phyloP scores from a whole-genome alignment of 805 yeast species.

The Candida suzukii region DNA sequence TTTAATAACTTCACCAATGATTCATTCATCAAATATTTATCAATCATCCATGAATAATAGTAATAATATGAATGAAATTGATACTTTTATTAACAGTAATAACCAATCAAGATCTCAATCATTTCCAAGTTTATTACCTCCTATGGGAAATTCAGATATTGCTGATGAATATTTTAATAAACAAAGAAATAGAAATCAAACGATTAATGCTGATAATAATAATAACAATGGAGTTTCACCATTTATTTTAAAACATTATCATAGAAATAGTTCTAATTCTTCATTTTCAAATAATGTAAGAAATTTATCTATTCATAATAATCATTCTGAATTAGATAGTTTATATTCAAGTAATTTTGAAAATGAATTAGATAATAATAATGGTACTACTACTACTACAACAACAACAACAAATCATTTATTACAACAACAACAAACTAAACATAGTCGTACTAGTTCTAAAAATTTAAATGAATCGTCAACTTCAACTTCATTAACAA shows the following conservation, averaged over 20 bases:
- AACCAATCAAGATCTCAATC: not conserved
- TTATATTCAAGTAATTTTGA: not conserved
- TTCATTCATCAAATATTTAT: not conserved
- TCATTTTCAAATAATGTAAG: not conserved
- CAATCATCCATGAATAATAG: too few relatives aligned
- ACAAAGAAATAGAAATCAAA: slow-evolving; percentile 1
- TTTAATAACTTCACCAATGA: not conserved
- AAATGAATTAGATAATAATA: not conserved
- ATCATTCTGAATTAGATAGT: not conserved
- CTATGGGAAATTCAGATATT: not conserved
- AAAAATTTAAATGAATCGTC: not conserved
- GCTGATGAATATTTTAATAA: slow-evolving; percentile 3
- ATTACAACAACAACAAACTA: not conserved
- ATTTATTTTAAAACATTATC: not conserved
- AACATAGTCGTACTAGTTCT: not conserved
- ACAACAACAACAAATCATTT: not conserved
- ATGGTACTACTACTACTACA: too few relatives aligned
- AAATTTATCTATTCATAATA: not conserved
- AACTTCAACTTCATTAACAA: not conserved
- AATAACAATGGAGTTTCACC: too few relatives aligned
- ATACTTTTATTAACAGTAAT: not conserved
- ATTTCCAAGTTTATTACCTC: not conserved
- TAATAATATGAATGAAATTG: not conserved
- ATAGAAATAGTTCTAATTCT: not conserved
- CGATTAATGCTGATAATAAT: not conserved